Base-by-base conservation (phyloP, 805 yeast genomes). In the Saturnispora kantuleensis region DNA sequence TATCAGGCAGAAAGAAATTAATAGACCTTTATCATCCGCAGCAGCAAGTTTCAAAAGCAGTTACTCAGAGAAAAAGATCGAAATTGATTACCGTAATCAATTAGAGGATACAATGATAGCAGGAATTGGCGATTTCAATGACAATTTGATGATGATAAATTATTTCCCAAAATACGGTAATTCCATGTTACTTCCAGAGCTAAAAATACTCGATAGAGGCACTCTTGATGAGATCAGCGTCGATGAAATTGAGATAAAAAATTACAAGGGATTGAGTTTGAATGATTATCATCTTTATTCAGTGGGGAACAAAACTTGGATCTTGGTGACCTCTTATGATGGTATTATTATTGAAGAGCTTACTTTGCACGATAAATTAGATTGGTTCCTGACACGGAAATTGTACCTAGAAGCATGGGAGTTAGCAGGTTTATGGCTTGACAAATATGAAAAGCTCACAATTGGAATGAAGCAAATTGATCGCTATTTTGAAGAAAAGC, bases 211-310 rank as follows among this genome's bases (percentile, higher is more conserved):
- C 15, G 81, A 82, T 57, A 67, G 80, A 2, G 53, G 65, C 1
- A 76, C 79, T 8, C 86, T 90, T 8, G 82, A 77, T 47, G 94
- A 85, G 41, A 70, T 76, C 11, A 79, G 84, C 43, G 86, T 80
- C 17, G 96, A 90, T 59, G 95, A 82, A 56, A 70, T 90, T 2
- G 77, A 81, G 0, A 61, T 86, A 46, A 74, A 73, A 41, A 75
- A 76, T 31, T 73, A 67, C 38, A 70, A 76, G 17, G 66, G 70
- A 11, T 62, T 86, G 36, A 88, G 94, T 0, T 66, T 84, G 13
- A 89, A 90, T 58, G 97, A 93, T 57, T 85, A 84, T 56, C 80
- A 76, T 51, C 60, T 89, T 39, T 76, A 80, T 1, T 74, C 73
- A 41, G 69, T 31, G 17, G 34, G 8, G n/a, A 36, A 30, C 31